Conservation (phyloP, 164 flowering plant species). For the Nelumbo lutea region DNA sequence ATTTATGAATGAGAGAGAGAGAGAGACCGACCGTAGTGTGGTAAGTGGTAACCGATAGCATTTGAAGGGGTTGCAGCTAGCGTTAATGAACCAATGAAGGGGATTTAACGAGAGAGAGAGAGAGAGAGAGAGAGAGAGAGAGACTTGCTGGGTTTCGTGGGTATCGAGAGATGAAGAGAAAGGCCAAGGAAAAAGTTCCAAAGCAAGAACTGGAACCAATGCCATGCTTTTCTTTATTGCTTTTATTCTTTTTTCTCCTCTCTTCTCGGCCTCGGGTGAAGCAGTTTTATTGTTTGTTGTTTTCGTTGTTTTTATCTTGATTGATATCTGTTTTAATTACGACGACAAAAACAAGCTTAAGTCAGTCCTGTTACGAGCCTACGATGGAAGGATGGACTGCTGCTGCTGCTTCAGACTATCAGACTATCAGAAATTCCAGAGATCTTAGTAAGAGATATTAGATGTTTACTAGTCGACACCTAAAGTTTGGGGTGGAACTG, state of each 20-base stretch:
- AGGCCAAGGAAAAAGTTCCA: constrained; percentile 44
- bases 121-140: constrained; percentile 8
- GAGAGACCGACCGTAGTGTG: too few relatives aligned
- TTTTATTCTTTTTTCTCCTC: neutral
- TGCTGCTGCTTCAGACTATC: too few relatives aligned
- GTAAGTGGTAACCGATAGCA: too few relatives aligned
- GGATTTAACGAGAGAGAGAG: constrained; percentile 23
- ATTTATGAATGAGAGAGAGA: neutral
- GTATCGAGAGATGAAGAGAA: constrained; percentile 41
- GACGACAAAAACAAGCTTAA: neutral
- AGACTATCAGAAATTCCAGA: too few relatives aligned
- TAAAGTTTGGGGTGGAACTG: too few relatives aligned
- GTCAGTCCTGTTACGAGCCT: too few relatives aligned
- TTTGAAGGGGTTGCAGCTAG: too few relatives aligned
- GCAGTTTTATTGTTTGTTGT: constrained; percentile 27
- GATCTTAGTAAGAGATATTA: too few relatives aligned
- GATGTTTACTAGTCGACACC: too few relatives aligned
- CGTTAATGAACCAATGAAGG: neutral
- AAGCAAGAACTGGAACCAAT: constrained; percentile 34
- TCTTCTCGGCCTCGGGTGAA: constrained; percentile 14
- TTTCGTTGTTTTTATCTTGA: constrained; percentile 17
- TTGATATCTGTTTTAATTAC: neutral
- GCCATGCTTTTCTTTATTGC: constrained; percentile 17
- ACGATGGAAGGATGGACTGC: too few relatives aligned
- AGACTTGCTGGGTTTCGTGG: constrained; percentile 17